phyloP scores from a whole-genome alignment of 352 stramenopile species.

The Lagenidium giganteum region DNA sequence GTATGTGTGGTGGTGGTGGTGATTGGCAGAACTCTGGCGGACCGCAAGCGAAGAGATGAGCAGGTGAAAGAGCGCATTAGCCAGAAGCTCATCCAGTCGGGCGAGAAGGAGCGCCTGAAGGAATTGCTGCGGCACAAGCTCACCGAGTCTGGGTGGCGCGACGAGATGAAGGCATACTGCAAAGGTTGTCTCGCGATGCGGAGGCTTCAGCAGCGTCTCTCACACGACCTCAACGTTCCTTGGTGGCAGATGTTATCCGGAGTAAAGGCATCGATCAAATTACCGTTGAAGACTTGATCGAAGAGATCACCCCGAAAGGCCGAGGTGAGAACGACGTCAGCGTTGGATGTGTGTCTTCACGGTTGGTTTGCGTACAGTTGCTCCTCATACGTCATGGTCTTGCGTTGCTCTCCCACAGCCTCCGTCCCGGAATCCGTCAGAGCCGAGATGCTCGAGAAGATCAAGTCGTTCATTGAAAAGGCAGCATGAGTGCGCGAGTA shows the following conservation, averaged over 20 bases:
- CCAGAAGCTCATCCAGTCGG: slow-evolving; percentile 15
- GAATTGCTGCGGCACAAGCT: slow-evolving; percentile 18
- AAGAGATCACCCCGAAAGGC: slow-evolving; percentile 88
- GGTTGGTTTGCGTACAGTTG: not conserved
- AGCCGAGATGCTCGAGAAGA: slow-evolving; percentile 85
- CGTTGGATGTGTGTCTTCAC: not conserved
- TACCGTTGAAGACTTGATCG: slow-evolving; percentile 92
- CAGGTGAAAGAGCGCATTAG: slow-evolving; percentile 26
- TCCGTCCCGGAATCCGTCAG: slow-evolving; percentile 90
- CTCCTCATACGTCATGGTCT: slow-evolving; percentile 10
- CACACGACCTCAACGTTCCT: too few species aligned
- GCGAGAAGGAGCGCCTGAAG: slow-evolving; percentile 16
- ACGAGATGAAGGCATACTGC: slow-evolving; percentile 88
- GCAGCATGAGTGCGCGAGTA: slow-evolving; percentile 23
- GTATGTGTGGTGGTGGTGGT: not conserved
- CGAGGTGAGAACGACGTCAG: slow-evolving; percentile 32
- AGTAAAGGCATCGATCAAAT: slow-evolving; percentile 93
- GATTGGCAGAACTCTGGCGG: slow-evolving; percentile 31
- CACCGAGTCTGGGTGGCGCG: slow-evolving; percentile 87
- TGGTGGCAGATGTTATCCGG: slow-evolving; percentile 84
- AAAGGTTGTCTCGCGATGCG: slow-evolving; percentile 56
- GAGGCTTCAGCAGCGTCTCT: not conserved
- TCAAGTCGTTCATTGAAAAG: slow-evolving; percentile 89
- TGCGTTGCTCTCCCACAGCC: too few species aligned
- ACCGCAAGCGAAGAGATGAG: slow-evolving; percentile 63